Conservation (phyloP, 1,284 basidiomycete species). For the Leccinum fallax region DNA sequence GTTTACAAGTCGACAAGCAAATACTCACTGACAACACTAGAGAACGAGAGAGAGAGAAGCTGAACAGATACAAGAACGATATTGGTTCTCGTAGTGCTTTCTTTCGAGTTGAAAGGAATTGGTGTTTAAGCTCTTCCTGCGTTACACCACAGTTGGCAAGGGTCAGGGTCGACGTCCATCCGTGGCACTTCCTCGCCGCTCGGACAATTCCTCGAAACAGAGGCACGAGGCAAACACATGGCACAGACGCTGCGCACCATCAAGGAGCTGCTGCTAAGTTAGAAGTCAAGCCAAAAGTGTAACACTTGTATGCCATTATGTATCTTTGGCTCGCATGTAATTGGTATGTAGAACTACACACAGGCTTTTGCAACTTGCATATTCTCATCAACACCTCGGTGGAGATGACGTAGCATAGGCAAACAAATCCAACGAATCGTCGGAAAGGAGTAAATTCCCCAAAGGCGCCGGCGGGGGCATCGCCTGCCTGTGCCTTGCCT, state of each 20-base stretch:
- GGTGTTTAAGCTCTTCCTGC: slow-evolving; percentile 1
- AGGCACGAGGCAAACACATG: slow-evolving; percentile 31
- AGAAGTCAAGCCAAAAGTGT: neutral
- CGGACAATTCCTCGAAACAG: slow-evolving; percentile 2
- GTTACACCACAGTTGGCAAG: slow-evolving; percentile 1
- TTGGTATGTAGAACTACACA: slow-evolving; percentile 8
- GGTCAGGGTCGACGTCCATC: neutral
- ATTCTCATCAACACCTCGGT: slow-evolving; percentile 16
- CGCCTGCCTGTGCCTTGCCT: slow-evolving; percentile 4
- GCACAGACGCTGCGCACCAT: neutral
- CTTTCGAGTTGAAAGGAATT: slow-evolving; percentile 3
- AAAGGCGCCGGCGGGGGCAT: slow-evolving; percentile 13
- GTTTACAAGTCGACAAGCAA: neutral
- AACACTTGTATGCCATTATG: neutral
- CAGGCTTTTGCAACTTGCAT: neutral
- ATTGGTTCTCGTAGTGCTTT: neutral
- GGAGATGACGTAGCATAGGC: slow-evolving; percentile 40
- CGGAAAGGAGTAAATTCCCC: slow-evolving; percentile 38
- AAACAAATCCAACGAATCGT: slow-evolving; percentile 56
- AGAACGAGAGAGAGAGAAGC: neutral
- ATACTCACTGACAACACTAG: slow-evolving; percentile 14
- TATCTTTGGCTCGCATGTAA: neutral
- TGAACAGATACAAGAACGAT: neutral
- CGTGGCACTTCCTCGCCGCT: neutral
- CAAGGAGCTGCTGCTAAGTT: neutral